Conservation (phyloP, 768 basidiomycete genomes). For the Mycena vulgaris region DNA sequence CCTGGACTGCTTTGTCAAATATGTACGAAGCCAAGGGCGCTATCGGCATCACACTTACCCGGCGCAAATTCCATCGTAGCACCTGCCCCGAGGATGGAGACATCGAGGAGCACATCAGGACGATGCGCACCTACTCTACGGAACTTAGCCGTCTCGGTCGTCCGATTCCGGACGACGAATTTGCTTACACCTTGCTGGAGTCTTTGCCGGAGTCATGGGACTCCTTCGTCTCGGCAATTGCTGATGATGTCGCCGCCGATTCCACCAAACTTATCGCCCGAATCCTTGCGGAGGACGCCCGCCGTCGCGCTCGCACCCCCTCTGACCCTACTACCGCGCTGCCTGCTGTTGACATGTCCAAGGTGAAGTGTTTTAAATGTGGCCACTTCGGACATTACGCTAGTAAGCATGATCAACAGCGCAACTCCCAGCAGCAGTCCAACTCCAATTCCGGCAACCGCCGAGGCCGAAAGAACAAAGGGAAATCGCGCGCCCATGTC, state of each 20-base stretch:
- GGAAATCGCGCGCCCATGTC: slow-evolving; percentile 21
- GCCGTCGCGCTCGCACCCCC: slow-evolving; percentile 14
- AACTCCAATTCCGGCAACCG: not conserved
- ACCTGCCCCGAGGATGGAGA: slow-evolving; percentile 47
- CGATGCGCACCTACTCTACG: slow-evolving; percentile 42
- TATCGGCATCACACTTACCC: slow-evolving; percentile 44
- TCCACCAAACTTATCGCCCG: slow-evolving; percentile 40
- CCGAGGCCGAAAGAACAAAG: slow-evolving; percentile 1
- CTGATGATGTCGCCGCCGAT: slow-evolving; percentile 31
- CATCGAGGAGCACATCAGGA: slow-evolving; percentile 50
- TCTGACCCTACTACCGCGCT: slow-evolving; percentile 37
- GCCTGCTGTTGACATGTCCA: slow-evolving; percentile 31
- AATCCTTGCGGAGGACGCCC: slow-evolving; percentile 40
- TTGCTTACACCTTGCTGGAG: slow-evolving; percentile 47
- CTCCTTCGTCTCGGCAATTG: slow-evolving; percentile 43
- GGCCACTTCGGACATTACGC: slow-evolving; percentile 22
- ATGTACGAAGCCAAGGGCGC: slow-evolving; percentile 49
- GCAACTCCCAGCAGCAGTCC: not conserved
- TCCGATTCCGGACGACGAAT: slow-evolving; percentile 46
- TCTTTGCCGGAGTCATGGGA: slow-evolving; percentile 54
- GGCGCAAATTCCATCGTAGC: slow-evolving; percentile 44
- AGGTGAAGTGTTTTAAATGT: slow-evolving; percentile 24
- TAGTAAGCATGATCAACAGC: slow-evolving; percentile 23
- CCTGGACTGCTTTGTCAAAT: slow-evolving; percentile 47
- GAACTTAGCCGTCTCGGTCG: slow-evolving; percentile 43